Evolutionary conservation across 225 moss, liverwort and hornwort species (phyloP).

Genomic region (Lunularia cruciata): DNA sequence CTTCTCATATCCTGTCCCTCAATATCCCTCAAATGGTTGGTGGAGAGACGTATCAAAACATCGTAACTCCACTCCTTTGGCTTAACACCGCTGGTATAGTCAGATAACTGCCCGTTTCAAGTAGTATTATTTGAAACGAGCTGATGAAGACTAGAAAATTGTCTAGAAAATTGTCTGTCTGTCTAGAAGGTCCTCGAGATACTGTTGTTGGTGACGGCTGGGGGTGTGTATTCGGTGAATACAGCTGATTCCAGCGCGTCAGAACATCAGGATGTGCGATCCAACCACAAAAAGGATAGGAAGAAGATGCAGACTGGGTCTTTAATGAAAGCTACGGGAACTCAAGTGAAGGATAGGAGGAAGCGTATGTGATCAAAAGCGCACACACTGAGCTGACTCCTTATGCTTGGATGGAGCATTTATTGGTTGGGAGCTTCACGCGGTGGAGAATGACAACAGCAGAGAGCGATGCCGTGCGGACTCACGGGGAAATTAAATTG

Average conservation of each 20-base stretch:
- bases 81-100: too few relatives aligned
- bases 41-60: background rate
- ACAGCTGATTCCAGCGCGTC: background rate
- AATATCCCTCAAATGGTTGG: background rate
- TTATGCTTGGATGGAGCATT: background rate
- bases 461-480: background rate
- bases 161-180: background rate
- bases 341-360: background rate
- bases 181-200: background rate
- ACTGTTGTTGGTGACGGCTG: background rate
- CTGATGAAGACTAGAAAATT: background rate
- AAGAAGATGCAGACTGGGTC: too few relatives aligned
- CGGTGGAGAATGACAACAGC: background rate
- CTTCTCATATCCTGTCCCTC: background rate
- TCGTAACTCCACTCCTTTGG: background rate
- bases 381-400: background rate
- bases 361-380: background rate
- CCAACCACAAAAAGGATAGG: too few relatives aligned
- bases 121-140: too few relatives aligned
- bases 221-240: background rate
- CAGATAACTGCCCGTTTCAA: background rate
- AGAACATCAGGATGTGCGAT: background rate
- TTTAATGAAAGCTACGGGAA: background rate
- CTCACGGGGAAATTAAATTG: background rate
- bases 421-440: conserved; percentile 2